A percentile compares a stretch with the other conserved stretches of the same genome.
phyloP scores from a whole-genome alignment of 345 rosid genomes.

The Hibiscus syriacus region DNA sequence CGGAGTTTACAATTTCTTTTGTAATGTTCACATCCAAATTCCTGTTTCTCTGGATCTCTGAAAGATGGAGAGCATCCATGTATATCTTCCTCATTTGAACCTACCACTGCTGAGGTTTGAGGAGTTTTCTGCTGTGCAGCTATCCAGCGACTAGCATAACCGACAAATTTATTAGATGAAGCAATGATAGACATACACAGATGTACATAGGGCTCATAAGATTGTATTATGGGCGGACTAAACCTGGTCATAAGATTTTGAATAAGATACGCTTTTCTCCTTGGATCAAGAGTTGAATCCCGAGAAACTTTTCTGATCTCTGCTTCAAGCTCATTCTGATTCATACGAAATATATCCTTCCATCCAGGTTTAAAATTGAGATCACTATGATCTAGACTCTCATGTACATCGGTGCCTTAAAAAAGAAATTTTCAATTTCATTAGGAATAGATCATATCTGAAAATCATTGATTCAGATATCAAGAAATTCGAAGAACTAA shows the following conservation, averaged over 20 bases:
- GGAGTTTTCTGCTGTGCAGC: slow-evolving; percentile 60
- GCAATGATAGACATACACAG: slow-evolving; percentile 1
- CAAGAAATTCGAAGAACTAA: not conserved
- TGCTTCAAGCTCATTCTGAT: slow-evolving; percentile 62
- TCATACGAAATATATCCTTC: slow-evolving; percentile 66
- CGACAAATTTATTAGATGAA: slow-evolving; percentile 10
- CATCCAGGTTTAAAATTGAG: slow-evolving; percentile 55
- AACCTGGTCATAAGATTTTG: slow-evolving; percentile 81
- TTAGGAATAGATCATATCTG: not conserved
- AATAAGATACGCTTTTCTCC: slow-evolving; percentile 59
- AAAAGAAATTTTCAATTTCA: slow-evolving; percentile 5
- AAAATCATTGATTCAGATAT: slow-evolving; percentile 11
- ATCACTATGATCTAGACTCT: slow-evolving; percentile 39
- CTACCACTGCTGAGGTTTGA: slow-evolving; percentile 32
- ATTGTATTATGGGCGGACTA: slow-evolving; percentile 9
- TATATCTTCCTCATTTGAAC: slow-evolving; percentile 43
- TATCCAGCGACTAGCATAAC: slow-evolving; percentile 55
- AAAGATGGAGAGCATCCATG: slow-evolving; percentile 58
- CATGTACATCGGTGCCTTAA: slow-evolving; percentile 33
- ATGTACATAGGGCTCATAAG: not conserved
- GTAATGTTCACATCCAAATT: slow-evolving; percentile 74
- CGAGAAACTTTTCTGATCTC: slow-evolving; percentile 64
- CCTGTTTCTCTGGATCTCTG: slow-evolving; percentile 45
- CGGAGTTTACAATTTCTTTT: slow-evolving; percentile 74
- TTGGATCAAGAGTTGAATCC: slow-evolving; percentile 74